Conservation (phyloP, 306 rosid species). For the Vigna angularis region DNA sequence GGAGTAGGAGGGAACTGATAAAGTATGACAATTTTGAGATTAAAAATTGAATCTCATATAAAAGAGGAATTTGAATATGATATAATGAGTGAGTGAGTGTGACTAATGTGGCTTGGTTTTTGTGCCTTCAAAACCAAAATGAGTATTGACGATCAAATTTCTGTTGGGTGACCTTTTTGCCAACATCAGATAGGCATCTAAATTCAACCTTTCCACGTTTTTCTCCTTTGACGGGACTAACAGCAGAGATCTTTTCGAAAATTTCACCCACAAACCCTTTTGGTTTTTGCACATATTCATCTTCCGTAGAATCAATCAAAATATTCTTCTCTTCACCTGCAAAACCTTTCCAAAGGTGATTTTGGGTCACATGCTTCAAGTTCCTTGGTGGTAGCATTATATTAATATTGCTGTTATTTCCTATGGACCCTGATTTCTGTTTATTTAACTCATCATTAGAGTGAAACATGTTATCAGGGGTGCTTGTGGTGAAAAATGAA, state of each 20-base stretch:
- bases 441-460: slow-evolving; percentile 38
- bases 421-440: neutral
- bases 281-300: slow-evolving; percentile 46
- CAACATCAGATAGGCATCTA: slow-evolving; percentile 65
- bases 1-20: no score
- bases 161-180: slow-evolving; percentile 48
- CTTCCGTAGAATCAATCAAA: slow-evolving; percentile 53
- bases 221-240: neutral
- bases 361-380: slow-evolving; percentile 25
- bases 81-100: no score
- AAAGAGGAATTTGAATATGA: no score
- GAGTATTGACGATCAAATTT: slow-evolving; percentile 56
- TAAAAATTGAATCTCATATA: no score
- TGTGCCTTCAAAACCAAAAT: slow-evolving; percentile 51
- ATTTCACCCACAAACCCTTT: slow-evolving; percentile 55
- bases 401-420: neutral
- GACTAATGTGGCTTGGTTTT: no score
- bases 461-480: slow-evolving; percentile 39
- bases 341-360: slow-evolving; percentile 55
- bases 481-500: slow-evolving; percentile 52
- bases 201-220: slow-evolving; percentile 43
- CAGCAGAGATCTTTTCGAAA: slow-evolving; percentile 57
- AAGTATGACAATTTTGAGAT: no score
- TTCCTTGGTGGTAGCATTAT: slow-evolving; percentile 4
- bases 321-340: slow-evolving; percentile 47